Conservation (phyloP, 2,329 filamentous ascomycete species). For the Ilyonectria mors-panacis region DNA sequence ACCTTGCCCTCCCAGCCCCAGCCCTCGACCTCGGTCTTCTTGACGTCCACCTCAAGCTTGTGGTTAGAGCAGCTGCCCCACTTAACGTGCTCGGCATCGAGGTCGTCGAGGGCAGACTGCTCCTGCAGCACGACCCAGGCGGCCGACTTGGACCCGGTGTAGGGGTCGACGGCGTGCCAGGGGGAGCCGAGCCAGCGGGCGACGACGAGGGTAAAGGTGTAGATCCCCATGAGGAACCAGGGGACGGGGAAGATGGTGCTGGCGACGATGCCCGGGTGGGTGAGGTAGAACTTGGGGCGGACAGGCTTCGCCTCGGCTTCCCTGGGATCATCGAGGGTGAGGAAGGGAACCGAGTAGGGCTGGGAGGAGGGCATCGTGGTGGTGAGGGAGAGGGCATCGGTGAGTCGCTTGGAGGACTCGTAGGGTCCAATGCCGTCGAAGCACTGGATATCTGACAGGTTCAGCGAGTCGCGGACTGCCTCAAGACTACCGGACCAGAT, state of each 20-base stretch:
- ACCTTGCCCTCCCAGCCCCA: conserved; percentile 82
- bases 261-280: conserved; percentile 89
- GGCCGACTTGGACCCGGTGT: conserved; percentile 81
- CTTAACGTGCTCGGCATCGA: conserved; percentile 73
- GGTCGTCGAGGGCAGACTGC: conserved; percentile 72
- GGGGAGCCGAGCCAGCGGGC: conserved; percentile 85
- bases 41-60: conserved; percentile 72
- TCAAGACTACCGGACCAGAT: conserved; percentile 93
- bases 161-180: conserved; percentile 87
- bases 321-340: conserved; percentile 54
- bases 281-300: conserved; percentile 78
- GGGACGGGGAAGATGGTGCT: conserved; percentile 86
- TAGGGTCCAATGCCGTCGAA: conserved; percentile 77
- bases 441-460: conserved; percentile 82
- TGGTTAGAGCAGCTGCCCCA: conserved; percentile 85
- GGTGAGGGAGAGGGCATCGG: conserved; percentile 86
- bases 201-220: conserved; percentile 78
- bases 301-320: conserved; percentile 44
- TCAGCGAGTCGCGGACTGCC: conserved; percentile 68
- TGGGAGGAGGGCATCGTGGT: conserved; percentile 75
- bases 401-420: conserved; percentile 89
- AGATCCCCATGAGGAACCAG: conserved; percentile 77
- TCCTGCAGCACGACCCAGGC: conserved; percentile 84
- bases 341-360: conserved; percentile 70
- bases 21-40: conserved; percentile 86